phyloP scores from a whole-genome alignment of 2,329 filamentous ascomycete genomes.

The Atkinsonella texensis region DNA sequence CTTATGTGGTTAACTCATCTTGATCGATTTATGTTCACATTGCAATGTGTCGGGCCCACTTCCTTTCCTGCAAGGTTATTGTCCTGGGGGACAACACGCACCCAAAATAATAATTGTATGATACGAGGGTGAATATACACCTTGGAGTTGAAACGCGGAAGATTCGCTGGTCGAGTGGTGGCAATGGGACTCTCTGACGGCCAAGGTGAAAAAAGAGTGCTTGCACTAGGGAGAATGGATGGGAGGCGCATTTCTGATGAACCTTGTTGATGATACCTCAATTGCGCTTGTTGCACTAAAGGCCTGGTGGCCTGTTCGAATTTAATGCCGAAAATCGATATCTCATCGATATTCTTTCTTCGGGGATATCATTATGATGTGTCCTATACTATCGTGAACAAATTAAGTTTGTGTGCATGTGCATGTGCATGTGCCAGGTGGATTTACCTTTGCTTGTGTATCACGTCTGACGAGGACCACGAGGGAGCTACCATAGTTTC shows the following conservation, averaged over 20 bases:
- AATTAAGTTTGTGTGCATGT: not conserved
- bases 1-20: not conserved
- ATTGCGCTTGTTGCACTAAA: constrained; percentile 11
- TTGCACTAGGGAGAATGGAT: constrained; percentile 1
- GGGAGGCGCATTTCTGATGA: constrained; percentile 10
- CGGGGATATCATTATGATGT: not conserved
- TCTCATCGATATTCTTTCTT: not conserved
- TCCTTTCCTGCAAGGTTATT: not conserved
- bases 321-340: constrained; percentile 9
- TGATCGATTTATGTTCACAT: not conserved
- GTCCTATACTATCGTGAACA: not conserved
- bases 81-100: not conserved
- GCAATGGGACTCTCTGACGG: not conserved
- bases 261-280: constrained; percentile 20
- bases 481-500: not conserved
- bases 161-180: constrained; percentile 3
- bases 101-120: not conserved
- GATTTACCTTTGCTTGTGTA: not conserved
- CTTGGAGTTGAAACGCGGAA: not conserved
- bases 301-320: constrained; percentile 7
- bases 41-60: not conserved
- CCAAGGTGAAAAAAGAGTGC: not conserved
- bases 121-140: not conserved
- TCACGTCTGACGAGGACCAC: not conserved
- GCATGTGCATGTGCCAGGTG: not conserved